Evolutionary conservation across 768 basidiomycete genomes (phyloP), one percentile per base, ranked within the genome.

Genomic region (Xerocomellus dryophilus): DNA sequence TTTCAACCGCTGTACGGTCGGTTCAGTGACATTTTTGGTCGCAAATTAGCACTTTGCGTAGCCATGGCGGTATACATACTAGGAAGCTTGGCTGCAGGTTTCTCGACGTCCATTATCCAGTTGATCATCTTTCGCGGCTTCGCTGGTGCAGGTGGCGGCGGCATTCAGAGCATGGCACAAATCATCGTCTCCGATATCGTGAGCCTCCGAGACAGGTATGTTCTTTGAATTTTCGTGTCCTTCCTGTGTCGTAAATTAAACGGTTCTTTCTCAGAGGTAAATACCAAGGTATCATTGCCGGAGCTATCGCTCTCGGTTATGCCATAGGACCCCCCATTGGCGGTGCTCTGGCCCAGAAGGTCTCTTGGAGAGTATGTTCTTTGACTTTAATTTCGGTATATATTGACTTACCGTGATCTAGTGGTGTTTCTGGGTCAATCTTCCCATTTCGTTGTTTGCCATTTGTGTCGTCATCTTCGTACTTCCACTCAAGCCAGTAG

Each of bases 341-440:
- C 6, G 87, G 88, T 49, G 77, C 78, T 0, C 68, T 90, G 36
- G 76, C 83, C 4, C 74, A 88, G 64, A 82, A 79, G 48, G 81
- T 76, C 5, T 77, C 77, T 46, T 88, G 86, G 86, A 72, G 79
- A 55, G 83, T 84, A 64, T 29, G 78, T 69, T 21, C 3, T 27
- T n/a, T 20, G n/a, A 43, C 15, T 25, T 49, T 43, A 3, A 34
- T 18, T 39, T 21, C 11, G 43, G 14, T 15, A 21, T 5, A 18
- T 7, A 0, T 23, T 36, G 31, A 25, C 29, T 46, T 15, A 54
- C 40, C 20, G 4, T 7, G 21, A 15, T 32, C 3, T 43, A 84
- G 81, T 88, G 87, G 86, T 87, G 85, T 63, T 87, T 87, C 66
- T 88, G 86, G 82, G 76, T 89, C 43, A 84, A 80, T 21, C 73